Evolutionary conservation across 306 rosid species (phyloP).

Genomic region (Castanea crenata): DNA sequence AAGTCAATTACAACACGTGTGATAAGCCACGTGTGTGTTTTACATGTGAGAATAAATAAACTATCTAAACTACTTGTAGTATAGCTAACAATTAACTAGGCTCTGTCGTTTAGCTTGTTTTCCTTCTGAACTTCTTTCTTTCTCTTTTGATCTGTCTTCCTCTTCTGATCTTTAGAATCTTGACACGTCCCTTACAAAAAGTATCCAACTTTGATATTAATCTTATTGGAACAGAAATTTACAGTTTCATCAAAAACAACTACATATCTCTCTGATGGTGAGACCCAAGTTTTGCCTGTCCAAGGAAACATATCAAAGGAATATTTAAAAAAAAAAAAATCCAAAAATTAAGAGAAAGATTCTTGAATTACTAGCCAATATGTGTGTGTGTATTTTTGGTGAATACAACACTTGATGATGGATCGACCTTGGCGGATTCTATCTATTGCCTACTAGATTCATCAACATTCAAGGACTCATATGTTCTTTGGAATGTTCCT

Average conservation of each 20-base stretch:
- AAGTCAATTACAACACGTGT: no score
- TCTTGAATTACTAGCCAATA: neutral
- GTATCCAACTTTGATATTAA: neutral
- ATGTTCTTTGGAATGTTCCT: constrained; percentile 78
- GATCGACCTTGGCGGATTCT: constrained; percentile 61
- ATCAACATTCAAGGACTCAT: constrained; percentile 75
- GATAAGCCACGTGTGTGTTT: no score
- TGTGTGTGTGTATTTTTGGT: neutral
- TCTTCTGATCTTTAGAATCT: no score
- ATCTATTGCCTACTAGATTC: constrained; percentile 75
- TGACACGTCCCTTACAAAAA: neutral
- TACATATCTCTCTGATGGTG: constrained; percentile 78
- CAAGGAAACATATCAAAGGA: neutral
- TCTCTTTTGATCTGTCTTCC: no score
- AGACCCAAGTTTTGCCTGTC: constrained; percentile 60
- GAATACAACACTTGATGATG: constrained; percentile 59
- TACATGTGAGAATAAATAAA: no score
- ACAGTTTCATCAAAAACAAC: constrained; percentile 88
- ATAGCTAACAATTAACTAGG: no score
- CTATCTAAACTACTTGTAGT: no score
- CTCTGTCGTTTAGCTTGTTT: no score
- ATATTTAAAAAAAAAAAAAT: neutral
- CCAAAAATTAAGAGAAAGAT: neutral
- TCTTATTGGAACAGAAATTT: constrained; percentile 32
- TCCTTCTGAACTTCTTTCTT: no score